These are phyloP conservation scores for Ambrosiella xylebori DNA, from an alignment of 2,329 filamentous ascomycete genomes.

Conservation along the genomic window DNA sequence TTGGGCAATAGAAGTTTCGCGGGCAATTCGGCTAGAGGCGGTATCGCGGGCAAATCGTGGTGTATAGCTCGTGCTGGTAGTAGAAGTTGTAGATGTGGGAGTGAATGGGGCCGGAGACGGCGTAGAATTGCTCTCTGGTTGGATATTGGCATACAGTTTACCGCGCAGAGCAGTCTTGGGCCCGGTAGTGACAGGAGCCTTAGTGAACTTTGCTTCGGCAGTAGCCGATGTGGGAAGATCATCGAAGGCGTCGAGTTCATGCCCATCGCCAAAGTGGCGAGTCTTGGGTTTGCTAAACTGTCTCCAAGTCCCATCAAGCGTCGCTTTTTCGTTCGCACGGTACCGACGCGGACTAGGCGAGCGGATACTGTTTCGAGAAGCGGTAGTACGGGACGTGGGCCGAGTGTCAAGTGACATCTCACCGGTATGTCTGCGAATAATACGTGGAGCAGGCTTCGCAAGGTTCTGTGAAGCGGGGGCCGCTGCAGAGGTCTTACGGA, in stretches of 20 bases:
- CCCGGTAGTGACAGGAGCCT: slow-evolving; percentile 55
- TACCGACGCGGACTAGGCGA: slow-evolving; percentile 41
- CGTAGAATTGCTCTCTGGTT: slow-evolving; percentile 34
- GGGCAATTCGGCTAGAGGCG: slow-evolving; percentile 45
- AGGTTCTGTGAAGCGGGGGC: slow-evolving; percentile 62
- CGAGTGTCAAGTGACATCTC: slow-evolving; percentile 47
- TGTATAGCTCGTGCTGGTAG: slow-evolving; percentile 24
- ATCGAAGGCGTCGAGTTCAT: slow-evolving; percentile 84
- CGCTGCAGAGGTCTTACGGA: slow-evolving; percentile 49
- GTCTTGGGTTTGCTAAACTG: slow-evolving; percentile 15
- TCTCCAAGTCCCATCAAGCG: slow-evolving; percentile 14
- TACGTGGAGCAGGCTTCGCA: slow-evolving; percentile 46
- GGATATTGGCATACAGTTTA: slow-evolving; percentile 37
- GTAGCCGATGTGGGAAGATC: slow-evolving; percentile 78
- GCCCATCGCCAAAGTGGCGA: slow-evolving; percentile 65
- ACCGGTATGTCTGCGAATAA: slow-evolving; percentile 67
- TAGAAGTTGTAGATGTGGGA: slow-evolving; percentile 40
- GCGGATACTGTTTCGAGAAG: slow-evolving; percentile 40
- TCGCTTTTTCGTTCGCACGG: slow-evolving; percentile 15
- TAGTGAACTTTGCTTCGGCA: slow-evolving; percentile 66
- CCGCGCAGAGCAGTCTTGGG: slow-evolving; percentile 45
- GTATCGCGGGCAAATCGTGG: slow-evolving; percentile 51
- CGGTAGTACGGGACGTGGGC: slow-evolving; percentile 33
- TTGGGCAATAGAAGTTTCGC: slow-evolving; percentile 44
- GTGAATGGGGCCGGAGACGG: slow-evolving; percentile 38